Evolutionary conservation across 345 rosid genomes (phyloP).

Genomic region (Moricandia arvensis): DNA sequence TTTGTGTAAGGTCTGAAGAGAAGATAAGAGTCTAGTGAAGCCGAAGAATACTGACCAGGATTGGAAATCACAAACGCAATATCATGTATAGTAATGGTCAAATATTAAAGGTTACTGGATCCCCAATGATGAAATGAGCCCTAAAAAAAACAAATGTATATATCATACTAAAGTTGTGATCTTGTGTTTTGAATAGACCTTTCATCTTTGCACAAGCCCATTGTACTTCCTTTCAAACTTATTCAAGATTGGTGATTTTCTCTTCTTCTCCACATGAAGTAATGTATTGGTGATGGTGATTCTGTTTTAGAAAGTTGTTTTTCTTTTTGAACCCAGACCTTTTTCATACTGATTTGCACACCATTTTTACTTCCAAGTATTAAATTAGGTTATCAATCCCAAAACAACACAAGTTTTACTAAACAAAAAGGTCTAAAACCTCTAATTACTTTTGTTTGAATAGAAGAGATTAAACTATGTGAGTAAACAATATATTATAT

Average conservation of each 20-base stretch:
- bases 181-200: not conserved
- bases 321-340: not conserved
- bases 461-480: not conserved
- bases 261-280: not conserved
- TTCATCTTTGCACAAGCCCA: not conserved
- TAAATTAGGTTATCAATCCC: not conserved
- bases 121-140: not conserved
- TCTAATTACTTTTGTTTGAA: not conserved
- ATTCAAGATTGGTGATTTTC: not conserved
- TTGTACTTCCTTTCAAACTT: not conserved
- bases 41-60: not conserved
- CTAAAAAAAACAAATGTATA: no score
- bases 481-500: not conserved
- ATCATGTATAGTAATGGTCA: not conserved
- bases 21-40: not conserved
- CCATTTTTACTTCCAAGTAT: not conserved
- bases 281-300: not conserved
- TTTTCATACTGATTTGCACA: not conserved
- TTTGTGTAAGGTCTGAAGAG: not conserved
- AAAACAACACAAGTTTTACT: not conserved
- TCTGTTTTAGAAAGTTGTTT: not conserved
- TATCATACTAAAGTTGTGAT: no score
- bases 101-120: not conserved
- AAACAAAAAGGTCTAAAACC: not conserved
- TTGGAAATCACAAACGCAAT: not conserved